Conservation (phyloP, 1,284 basidiomycete species). For the Psilocybe mexicana region DNA sequence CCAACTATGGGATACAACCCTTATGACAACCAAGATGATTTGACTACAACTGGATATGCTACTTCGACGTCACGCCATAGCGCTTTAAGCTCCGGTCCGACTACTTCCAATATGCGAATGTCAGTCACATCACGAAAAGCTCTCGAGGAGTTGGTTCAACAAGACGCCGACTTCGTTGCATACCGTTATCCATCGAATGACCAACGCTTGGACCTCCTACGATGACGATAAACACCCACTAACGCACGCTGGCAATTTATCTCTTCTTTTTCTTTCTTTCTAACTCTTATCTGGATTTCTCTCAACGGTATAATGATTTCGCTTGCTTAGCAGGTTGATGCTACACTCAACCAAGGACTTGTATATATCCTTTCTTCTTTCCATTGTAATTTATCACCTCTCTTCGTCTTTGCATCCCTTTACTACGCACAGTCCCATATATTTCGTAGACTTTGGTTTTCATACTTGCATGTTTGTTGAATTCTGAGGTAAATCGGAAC, state of each 20-base stretch:
- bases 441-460: slow-evolving; percentile 8
- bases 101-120: slow-evolving; percentile 42
- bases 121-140: slow-evolving; percentile 67
- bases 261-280: slow-evolving; percentile 5
- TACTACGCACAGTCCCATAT: slow-evolving; percentile 12
- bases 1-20: slow-evolving; percentile 43
- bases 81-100: slow-evolving; percentile 33
- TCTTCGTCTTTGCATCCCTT: slow-evolving; percentile 12
- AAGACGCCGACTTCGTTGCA: slow-evolving; percentile 78
- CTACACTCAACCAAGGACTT: slow-evolving; percentile 18
- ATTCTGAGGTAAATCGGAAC: background rate
- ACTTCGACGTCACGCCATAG: slow-evolving; percentile 48
- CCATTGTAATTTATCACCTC: slow-evolving; percentile 23
- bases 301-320: slow-evolving; percentile 16
- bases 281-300: slow-evolving; percentile 16
- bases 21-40: slow-evolving; percentile 49
- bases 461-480: background rate
- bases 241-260: background rate
- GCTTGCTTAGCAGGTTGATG: slow-evolving; percentile 16
- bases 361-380: slow-evolving; percentile 21
- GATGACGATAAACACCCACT: slow-evolving; percentile 32
- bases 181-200: slow-evolving; percentile 81
- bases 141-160: slow-evolving; percentile 74
- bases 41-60: slow-evolving; percentile 39
- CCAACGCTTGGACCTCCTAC: slow-evolving; percentile 58